These are phyloP conservation scores for Tricholoma sp. DNA, from an alignment of 768 basidiomycete genomes.

Conservation along the genomic window DNA sequence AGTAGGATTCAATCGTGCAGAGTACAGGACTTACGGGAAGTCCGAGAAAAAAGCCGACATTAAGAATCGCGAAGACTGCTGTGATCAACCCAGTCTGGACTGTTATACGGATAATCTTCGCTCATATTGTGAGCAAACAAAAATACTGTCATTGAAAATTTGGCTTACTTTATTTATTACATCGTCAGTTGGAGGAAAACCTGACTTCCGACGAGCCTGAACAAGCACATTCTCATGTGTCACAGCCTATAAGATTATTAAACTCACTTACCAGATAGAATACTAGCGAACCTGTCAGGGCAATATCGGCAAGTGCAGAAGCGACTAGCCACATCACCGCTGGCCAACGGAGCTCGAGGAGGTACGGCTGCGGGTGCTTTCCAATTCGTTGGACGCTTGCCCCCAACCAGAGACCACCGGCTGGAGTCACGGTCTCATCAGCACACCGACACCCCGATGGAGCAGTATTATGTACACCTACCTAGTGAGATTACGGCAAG, in stretches of 20 bases:
- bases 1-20: neutral
- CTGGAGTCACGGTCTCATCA: slow-evolving; percentile 14
- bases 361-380: slow-evolving; percentile 18
- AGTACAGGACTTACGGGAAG: slow-evolving; percentile 25
- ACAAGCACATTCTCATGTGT: slow-evolving; percentile 6
- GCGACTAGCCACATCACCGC: slow-evolving; percentile 41
- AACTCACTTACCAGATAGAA: slow-evolving; percentile 28
- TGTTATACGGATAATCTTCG: slow-evolving; percentile 12
- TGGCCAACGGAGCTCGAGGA: slow-evolving; percentile 32
- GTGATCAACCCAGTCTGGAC: slow-evolving; percentile 14
- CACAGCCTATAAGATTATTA: slow-evolving; percentile 6
- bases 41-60: slow-evolving; percentile 37
- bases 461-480: slow-evolving; percentile 10
- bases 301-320: slow-evolving; percentile 34
- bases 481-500: slow-evolving; percentile 33
- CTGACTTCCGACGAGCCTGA: slow-evolving; percentile 28
- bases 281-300: slow-evolving; percentile 35
- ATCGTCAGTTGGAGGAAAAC: slow-evolving; percentile 37
- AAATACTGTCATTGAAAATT: slow-evolving; percentile 3
- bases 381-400: slow-evolving; percentile 27
- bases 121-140: neutral
- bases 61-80: slow-evolving; percentile 34
- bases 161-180: slow-evolving; percentile 23
- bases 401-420: slow-evolving; percentile 38
- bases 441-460: neutral